phyloP scores from a whole-genome alignment of 2,329 filamentous ascomycete species.

The Laburnicola sp. region DNA sequence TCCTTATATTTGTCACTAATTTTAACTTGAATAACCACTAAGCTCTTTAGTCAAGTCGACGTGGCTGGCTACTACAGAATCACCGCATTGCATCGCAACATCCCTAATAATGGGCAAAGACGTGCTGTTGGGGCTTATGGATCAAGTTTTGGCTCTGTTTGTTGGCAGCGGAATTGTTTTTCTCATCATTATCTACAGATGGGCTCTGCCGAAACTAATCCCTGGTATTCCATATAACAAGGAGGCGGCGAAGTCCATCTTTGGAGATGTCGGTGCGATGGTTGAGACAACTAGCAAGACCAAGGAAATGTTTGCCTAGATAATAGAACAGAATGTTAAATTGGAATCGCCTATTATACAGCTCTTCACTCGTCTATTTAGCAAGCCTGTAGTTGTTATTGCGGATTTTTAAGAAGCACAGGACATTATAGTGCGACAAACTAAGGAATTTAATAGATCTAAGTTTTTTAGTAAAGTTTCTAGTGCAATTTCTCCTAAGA shows the following conservation, averaged over 20 bases:
- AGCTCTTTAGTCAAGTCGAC: too few relatives aligned
- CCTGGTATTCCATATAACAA: conserved; percentile 53
- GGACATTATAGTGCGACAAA: conserved; percentile 14
- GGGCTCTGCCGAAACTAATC: conserved; percentile 34
- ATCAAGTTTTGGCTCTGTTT: too few relatives aligned
- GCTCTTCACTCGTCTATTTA: conserved; percentile 6
- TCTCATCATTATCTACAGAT: too few relatives aligned
- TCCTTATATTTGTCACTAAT: too few relatives aligned
- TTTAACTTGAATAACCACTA: too few relatives aligned
- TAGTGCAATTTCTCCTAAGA: conserved; percentile 36
- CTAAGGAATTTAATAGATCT: conserved; percentile 25
- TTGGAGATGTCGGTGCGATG: conserved; percentile 52
- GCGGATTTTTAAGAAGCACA: conserved; percentile 11
- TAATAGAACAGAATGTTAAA: too few relatives aligned
- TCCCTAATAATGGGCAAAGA: too few relatives aligned
- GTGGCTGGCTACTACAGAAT: too few relatives aligned
- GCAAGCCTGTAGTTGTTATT: conserved; percentile 15
- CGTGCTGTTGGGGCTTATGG: too few relatives aligned
- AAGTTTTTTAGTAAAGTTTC: conserved; percentile 28
- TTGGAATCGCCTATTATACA: too few relatives aligned
- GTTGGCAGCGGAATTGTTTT: too few relatives aligned
- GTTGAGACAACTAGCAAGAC: conserved; percentile 42
- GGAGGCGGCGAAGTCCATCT: conserved; percentile 37
- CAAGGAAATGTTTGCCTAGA: conserved; percentile 22
- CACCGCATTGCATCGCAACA: too few relatives aligned